Evolutionary conservation across 441 rosid species (phyloP).

Genomic region (Brassica balearica): DNA sequence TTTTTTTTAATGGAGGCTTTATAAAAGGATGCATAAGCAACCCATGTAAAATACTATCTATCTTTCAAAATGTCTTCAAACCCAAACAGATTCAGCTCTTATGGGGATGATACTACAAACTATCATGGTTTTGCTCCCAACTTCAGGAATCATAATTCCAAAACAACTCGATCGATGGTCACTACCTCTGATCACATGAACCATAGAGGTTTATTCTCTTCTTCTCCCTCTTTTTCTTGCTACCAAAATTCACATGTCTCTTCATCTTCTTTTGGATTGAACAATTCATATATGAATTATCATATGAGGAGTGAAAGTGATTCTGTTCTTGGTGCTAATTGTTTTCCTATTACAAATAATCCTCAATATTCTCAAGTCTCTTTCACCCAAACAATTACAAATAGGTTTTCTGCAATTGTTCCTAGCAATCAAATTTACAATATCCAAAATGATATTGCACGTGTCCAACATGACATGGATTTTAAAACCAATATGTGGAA

Average conservation of each 20-base stretch:
- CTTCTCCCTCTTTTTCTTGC: background rate
- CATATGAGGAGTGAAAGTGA: conserved; percentile 19
- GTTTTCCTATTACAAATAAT: conserved; percentile 7
- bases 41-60: background rate
- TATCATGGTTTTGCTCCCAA: conserved; percentile 7
- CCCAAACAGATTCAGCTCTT: conserved; percentile 3
- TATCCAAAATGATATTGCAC: conserved; percentile 16
- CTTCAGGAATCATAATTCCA: background rate
- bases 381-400: conserved; percentile 37
- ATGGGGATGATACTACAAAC: conserved; percentile 4
- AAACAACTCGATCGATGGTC: conserved; percentile 5
- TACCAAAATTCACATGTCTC: conserved; percentile 20
- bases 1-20: background rate
- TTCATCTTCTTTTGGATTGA: conserved; percentile 23
- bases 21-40: conserved; percentile 8
- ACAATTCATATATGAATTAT: conserved; percentile 8
- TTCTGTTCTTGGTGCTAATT: background rate
- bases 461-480: background rate
- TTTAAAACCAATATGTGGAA: background rate
- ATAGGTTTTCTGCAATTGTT: conserved; percentile 5
- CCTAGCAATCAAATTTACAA: conserved; percentile 7
- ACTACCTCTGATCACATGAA: conserved; percentile 9
- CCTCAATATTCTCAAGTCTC: conserved; percentile 22
- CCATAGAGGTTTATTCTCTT: conserved; percentile 24
- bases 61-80: conserved; percentile 18